Base-by-base conservation (phyloP, 2,329 filamentous ascomycete genomes). In the Stromatinia cepivora region DNA sequence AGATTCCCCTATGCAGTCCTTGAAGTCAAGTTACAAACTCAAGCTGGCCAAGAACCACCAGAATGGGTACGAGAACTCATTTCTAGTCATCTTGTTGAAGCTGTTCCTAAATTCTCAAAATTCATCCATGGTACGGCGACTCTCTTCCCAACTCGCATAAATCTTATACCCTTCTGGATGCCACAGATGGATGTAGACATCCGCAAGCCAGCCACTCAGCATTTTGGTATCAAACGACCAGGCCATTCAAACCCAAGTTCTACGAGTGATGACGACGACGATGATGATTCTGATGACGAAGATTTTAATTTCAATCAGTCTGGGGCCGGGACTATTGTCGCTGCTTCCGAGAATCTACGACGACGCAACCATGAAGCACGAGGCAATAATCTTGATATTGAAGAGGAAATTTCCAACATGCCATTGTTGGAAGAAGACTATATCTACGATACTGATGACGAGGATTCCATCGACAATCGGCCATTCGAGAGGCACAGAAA, bases 31-130 rank as follows among this genome's bases (percentile, higher is more conserved):
- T 86, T 99, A 28, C 95, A 99, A 81, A 99, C 95, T 0, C 94
- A 97, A 80, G 89, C 92, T 69, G 95, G 95, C 52, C 94, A 97
- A 79, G 93, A 97, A 78, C 93, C 95, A 20, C 95, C 95, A 0
- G 92, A 96, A 78, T 99, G 95, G 95, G 94, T 99, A 75, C 90
- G 93, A 31, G 93, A 98, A 78, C 86, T 99, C 65, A 97, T 93
- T 57, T 87, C 92, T 17, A 97, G 93, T 72, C 95, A 99, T 81
- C 85, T 99, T 22, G 95, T 99, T 2, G 95, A 99, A 81, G 94
- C 95, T n/a, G 94, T 99, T 3, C 95, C 95, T 72, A 99, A 99
- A 79, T 99, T 98, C 81, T 97, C 93, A 77, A 99, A 99, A 82
- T 99, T 98, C 80, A 98, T 99, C 70, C 95, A 99, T 80, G 95